phyloP scores from a whole-genome alignment of 78 protist genomes.

The Dictyostelium discoideum region DNA sequence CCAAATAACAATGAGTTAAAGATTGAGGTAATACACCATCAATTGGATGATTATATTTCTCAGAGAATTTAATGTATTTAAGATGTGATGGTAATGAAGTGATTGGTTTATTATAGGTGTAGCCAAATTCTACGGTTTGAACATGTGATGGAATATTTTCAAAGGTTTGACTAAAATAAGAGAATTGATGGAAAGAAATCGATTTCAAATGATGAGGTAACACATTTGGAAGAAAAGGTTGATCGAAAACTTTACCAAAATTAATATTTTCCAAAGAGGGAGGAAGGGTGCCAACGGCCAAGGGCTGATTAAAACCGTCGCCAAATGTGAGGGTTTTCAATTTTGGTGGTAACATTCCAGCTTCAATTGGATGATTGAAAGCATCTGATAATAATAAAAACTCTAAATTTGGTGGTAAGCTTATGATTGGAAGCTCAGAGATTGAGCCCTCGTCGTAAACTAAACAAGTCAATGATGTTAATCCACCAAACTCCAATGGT shows the following conservation, averaged over 20 bases:
- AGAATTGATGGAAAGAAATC: not conserved
- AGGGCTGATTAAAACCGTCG: not conserved
- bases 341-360: not conserved
- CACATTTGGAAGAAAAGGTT: not conserved
- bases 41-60: not conserved
- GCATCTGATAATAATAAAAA: not conserved
- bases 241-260: not conserved
- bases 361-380: not conserved
- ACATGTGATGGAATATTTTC: not conserved
- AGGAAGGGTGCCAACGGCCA: not conserved
- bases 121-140: not conserved
- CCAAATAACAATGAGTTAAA: not conserved
- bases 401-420: not conserved
- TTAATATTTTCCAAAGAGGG: not conserved
- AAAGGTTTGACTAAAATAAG: constrained; percentile 2
- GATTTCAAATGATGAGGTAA: not conserved
- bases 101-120: not conserved
- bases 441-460: not conserved
- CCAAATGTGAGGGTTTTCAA: constrained; percentile 1
- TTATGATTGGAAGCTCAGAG: not conserved
- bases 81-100: not conserved
- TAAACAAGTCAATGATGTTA: not conserved
- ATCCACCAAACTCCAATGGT: not conserved
- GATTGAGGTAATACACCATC: not conserved
- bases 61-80: not conserved